These are phyloP conservation scores for Plantago elongata DNA, from an alignment of 257 asterid species.

Conservation along the genomic window DNA sequence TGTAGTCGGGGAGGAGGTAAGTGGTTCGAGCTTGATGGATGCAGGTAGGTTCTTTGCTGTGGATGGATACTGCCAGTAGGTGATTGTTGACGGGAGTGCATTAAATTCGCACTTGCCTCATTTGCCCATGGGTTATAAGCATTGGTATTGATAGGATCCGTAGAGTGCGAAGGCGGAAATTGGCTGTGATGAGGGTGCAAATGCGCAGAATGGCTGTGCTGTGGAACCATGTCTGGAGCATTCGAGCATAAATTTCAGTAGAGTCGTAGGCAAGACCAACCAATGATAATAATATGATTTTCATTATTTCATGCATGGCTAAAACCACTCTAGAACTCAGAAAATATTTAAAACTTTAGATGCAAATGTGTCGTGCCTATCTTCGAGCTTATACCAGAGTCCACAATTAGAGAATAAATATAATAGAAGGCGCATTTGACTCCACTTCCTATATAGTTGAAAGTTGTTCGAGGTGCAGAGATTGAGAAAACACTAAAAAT, in stretches of 20 bases:
- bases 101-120: slow-evolving; percentile 5
- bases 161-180: slow-evolving; percentile 1
- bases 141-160: slow-evolving; percentile 12
- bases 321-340: too few relatives aligned
- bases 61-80: slow-evolving; percentile 8
- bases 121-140: slow-evolving; percentile 14
- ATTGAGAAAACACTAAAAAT: too few relatives aligned
- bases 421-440: too few relatives aligned
- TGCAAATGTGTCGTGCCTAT: too few relatives aligned
- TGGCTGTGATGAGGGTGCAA: background rate
- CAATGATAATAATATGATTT: background rate
- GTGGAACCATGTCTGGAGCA: slow-evolving; percentile 15
- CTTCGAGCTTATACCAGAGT: too few relatives aligned
- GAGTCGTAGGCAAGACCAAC: background rate
- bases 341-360: too few relatives aligned
- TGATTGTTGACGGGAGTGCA: slow-evolving; percentile 17
- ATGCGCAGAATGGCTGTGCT: background rate
- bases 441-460: too few relatives aligned
- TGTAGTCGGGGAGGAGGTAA: slow-evolving; percentile 17
- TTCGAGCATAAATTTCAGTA: slow-evolving; percentile 4
- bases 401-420: too few relatives aligned
- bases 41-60: slow-evolving; percentile 14
- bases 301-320: background rate
- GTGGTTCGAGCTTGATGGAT: slow-evolving; percentile 18
- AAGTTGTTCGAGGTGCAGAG: too few relatives aligned